phyloP scores from a whole-genome alignment of 306 rosid genomes.

The Gastrolobium bilobum region DNA sequence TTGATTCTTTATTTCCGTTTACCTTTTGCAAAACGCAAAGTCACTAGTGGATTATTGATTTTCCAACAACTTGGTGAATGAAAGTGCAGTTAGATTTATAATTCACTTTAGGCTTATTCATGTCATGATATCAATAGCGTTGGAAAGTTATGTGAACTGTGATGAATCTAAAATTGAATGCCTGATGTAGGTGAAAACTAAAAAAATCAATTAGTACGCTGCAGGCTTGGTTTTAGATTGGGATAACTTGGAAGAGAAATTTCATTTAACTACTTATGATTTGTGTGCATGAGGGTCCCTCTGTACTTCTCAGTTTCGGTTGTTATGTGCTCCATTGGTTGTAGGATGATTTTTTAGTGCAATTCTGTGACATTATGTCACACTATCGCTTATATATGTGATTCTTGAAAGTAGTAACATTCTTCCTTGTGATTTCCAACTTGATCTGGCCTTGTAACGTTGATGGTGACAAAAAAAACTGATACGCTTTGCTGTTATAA shows the following conservation, averaged over 20 bases:
- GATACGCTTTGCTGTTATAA: conserved; percentile 47
- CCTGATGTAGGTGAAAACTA: background rate
- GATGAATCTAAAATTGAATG: background rate
- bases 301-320: background rate
- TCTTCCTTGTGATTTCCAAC: conserved; percentile 16
- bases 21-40: background rate
- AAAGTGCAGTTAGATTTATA: background rate
- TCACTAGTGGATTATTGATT: conserved; percentile 16
- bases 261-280: background rate
- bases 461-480: conserved; percentile 47
- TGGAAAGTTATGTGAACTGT: background rate
- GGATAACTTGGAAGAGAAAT: conserved; percentile 14
- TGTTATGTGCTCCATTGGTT: background rate
- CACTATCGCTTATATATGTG: background rate
- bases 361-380: background rate
- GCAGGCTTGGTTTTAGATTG: background rate
- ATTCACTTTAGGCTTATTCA: background rate
- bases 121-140: background rate
- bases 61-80: background rate
- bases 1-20: conserved; percentile 3
- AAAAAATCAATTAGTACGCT: background rate
- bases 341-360: background rate
- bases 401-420: background rate
- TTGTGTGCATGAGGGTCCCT: background rate
- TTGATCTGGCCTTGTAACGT: conserved; percentile 34